Evolutionary conservation across 2,329 filamentous ascomycete species (phyloP), one percentile per base, ranked within the genome.

Genomic region (Reticulascus tulasneorum): DNA sequence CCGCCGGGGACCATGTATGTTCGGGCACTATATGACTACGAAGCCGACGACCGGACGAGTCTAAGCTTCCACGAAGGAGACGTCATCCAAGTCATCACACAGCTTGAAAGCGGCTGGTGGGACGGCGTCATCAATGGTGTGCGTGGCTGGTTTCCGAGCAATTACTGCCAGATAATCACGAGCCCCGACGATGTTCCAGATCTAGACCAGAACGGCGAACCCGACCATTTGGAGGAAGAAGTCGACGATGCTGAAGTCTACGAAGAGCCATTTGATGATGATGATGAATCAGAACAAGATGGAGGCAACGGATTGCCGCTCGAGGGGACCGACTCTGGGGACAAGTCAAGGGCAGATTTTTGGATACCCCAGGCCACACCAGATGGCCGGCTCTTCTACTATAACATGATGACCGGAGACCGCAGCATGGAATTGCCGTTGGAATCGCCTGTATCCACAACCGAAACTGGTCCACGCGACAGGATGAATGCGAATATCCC

Each of bases 321-420:
- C 32, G 87, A 94, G 53, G 80, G 81, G 32, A 71, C 73, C 15
- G 75, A 75, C 29, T 62, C 62, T 12, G 54, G 44, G 45, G 82
- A 83, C 53, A 85, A 86, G 54, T 90, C 93, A 50, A 82, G 91
- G 58, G 89, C 91, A 29, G 91, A 94, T 47, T 98, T 94, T 58
- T 98, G 93, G 93, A 95, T 98, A 49, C 93, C 93, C 13, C 93
- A 98, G 66, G 93, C 90, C 11, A 98, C 93, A 0, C 79, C 87
- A 2, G 90, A 97, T 58, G 93, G 93, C 35, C 78, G 90, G 38
- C 66, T 98, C 17, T 98, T 94, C 63, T 98, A 97, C 66, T 97
- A 94, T 73, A 98, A 98, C 62, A 97, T 91, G 45, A 81, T 96
- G 67, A 98, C 93, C 0, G 90, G 91, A 37, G 88, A 94, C 54